These are phyloP conservation scores for Magnolia officinalis DNA, from an alignment of 164 flowering plant genomes.

Conservation along the genomic window DNA sequence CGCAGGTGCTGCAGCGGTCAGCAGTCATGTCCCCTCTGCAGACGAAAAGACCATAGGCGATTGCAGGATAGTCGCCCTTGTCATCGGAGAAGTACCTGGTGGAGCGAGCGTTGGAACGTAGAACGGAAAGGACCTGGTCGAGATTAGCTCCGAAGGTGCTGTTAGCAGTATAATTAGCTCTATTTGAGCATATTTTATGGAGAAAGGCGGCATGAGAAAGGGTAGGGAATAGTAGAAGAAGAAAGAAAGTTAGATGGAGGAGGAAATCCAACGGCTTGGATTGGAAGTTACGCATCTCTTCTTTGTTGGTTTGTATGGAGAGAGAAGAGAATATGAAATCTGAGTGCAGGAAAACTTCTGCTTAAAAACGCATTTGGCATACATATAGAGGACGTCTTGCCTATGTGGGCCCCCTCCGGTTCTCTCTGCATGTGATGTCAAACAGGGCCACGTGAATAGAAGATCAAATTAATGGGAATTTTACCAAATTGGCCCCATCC, in stretches of 20 bases:
- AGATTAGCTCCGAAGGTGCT: slow-evolving; percentile 20
- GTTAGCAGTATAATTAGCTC: slow-evolving; percentile 9
- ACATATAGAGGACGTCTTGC: no score
- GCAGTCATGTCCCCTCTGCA: slow-evolving; percentile 20
- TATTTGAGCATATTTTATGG: not conserved
- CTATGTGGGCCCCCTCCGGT: no score
- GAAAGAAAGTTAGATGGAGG: not conserved
- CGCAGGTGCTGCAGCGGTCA: slow-evolving; percentile 12
- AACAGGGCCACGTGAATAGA: no score
- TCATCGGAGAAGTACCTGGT: slow-evolving; percentile 19
- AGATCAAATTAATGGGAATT: no score
- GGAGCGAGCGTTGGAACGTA: slow-evolving; percentile 5
- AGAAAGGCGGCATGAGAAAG: not conserved
- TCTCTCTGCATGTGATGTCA: no score
- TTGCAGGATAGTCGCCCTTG: slow-evolving; percentile 16
- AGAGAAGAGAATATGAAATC: no score
- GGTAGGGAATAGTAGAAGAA: not conserved
- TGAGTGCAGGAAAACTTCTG: no score
- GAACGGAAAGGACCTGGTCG: slow-evolving; percentile 8
- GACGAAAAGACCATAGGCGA: slow-evolving; percentile 15
- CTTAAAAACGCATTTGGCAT: no score
- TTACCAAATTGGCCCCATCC: no score
- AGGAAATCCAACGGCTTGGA: no score
- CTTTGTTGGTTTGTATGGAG: no score
- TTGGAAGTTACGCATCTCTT: no score